Conservation (phyloP, 176 grass and related monocot genomes). For the Oryza glaberrima region DNA sequence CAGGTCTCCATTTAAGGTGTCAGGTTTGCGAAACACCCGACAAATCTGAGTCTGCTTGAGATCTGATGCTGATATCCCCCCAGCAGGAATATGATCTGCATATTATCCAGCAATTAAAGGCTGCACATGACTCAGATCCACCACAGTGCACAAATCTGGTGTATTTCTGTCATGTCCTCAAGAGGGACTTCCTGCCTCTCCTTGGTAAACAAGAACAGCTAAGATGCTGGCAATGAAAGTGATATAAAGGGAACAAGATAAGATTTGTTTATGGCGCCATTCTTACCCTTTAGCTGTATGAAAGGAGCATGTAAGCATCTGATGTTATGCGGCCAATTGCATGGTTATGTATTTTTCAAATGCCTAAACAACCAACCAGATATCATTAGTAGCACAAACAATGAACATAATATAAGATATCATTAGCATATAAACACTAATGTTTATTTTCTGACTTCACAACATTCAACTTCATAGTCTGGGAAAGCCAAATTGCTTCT, state of each 20-base stretch:
- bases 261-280: conserved; percentile 35
- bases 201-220: conserved; percentile 53
- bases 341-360: conserved; percentile 36
- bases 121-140: conserved; percentile 61
- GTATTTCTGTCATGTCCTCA: conserved; percentile 47
- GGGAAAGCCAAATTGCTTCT: conserved; percentile 46
- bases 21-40: conserved; percentile 43
- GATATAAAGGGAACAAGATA: conserved; percentile 44
- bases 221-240: conserved; percentile 51
- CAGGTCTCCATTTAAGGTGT: conserved; percentile 42
- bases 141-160: conserved; percentile 46
- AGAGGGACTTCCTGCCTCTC: conserved; percentile 38
- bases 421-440: conserved; percentile 33
- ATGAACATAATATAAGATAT: conserved; percentile 34
- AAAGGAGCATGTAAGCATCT: conserved; percentile 25
- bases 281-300: conserved; percentile 47
- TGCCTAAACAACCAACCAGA: conserved; percentile 23
- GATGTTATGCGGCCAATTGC: conserved; percentile 42
- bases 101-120: conserved; percentile 42
- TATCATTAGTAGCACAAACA: conserved; percentile 38
- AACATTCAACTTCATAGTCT: conserved; percentile 38
- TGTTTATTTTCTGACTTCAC: conserved; percentile 26
- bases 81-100: conserved; percentile 36
- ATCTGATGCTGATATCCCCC: conserved; percentile 50
- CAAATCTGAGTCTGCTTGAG: conserved; percentile 39